Percentiles rank a stretch among this genome's conserved stretches.
These are phyloP conservation scores for Brassica balearica DNA, from an alignment of 441 rosid genomes.

Conservation along the genomic window DNA sequence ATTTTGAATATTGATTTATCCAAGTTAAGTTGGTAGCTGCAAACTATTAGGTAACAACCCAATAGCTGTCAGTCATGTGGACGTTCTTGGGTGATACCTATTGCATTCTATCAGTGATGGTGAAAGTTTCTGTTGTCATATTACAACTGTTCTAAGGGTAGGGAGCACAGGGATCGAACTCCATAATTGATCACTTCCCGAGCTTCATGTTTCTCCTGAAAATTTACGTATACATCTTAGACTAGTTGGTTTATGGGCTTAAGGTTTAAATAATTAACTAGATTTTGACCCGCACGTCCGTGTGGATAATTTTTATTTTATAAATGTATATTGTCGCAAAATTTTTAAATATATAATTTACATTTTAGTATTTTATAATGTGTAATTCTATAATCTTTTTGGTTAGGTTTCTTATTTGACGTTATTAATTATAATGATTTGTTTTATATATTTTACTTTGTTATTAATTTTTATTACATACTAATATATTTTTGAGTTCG, in stretches of 20 bases:
- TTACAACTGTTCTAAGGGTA: conserved; percentile 1
- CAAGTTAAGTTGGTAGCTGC: conserved; percentile 37
- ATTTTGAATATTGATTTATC: conserved; percentile 35
- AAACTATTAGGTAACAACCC: conserved; percentile 11
- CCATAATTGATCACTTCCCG: background rate
- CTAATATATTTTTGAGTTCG: no score
- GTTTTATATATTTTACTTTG: no score
- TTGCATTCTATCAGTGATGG: conserved; percentile 1
- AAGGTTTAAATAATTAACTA: background rate
- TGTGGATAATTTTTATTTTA: no score
- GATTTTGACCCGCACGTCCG: no score
- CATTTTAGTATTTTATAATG: no score
- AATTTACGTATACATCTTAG: background rate
- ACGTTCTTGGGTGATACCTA: conserved; percentile 2
- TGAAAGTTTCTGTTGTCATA: background rate
- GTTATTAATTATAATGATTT: no score
- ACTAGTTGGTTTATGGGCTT: background rate
- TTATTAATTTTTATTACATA: no score
- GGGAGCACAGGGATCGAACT: background rate
- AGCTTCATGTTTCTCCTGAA: background rate
- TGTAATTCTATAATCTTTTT: no score
- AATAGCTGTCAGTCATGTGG: conserved; percentile 25
- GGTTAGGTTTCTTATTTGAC: no score
- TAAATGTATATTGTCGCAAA: no score
- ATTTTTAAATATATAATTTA: no score